A percentile compares a stretch with the other conserved stretches of the same genome.
These are phyloP conservation scores for Teunomyces atbi DNA, from an alignment of 805 yeast genomes.

Conservation along the genomic window DNA sequence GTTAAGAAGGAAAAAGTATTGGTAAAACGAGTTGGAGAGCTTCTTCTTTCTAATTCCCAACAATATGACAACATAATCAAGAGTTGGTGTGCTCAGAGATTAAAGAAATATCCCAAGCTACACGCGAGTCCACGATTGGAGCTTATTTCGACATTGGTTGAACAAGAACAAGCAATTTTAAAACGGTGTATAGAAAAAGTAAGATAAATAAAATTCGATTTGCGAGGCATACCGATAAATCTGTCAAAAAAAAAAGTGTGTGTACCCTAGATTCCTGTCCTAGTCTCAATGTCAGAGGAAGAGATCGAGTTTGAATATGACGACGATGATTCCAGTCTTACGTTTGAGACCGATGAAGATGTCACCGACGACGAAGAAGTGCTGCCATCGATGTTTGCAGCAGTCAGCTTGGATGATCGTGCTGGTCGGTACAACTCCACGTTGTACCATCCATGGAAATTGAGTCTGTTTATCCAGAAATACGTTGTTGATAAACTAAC, in stretches of 20 bases:
- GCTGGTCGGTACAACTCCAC: not conserved
- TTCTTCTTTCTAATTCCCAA: constrained; percentile 15
- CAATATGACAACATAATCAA: constrained; percentile 12
- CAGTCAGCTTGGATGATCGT: not conserved
- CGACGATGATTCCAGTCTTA: constrained; percentile 5
- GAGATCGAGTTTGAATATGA: constrained; percentile 15
- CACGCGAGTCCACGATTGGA: constrained; percentile 9
- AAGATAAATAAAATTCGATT: not conserved
- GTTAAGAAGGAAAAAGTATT: constrained; percentile 21
- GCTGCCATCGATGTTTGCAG: not conserved
- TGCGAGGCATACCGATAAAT: not conserved
- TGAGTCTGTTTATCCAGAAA: constrained; percentile 23
- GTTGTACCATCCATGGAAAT: constrained; percentile 26
- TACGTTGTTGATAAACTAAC: constrained; percentile 22
- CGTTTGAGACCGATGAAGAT: constrained; percentile 12
- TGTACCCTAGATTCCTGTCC: not conserved
- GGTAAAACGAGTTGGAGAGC: constrained; percentile 15
- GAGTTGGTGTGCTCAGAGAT: constrained; percentile 27
- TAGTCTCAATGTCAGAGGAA: constrained; percentile 5
- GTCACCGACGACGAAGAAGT: constrained; percentile 2
- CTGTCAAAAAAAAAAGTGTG: not conserved
- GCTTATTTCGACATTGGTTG: constrained; percentile 17
- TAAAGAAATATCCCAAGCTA: constrained; percentile 17
- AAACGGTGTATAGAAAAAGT: constrained; percentile 11
- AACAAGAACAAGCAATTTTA: constrained; percentile 28